Evolutionary conservation across 495 filamentous ascomycete genomes (phyloP).

Genomic region (Delitschia confertaspora): DNA sequence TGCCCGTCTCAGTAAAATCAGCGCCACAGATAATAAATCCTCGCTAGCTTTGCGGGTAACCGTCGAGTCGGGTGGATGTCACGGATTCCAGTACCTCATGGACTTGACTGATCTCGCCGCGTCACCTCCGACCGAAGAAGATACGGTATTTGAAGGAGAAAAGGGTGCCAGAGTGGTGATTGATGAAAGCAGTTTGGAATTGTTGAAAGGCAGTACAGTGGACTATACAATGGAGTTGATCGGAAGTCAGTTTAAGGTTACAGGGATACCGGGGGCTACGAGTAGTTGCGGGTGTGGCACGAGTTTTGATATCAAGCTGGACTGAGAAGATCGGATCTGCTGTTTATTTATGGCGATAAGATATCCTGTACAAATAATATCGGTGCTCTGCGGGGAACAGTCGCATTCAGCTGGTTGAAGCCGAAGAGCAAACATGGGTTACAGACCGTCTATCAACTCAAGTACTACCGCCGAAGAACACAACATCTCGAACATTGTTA

Average conservation of each 20-base stretch:
- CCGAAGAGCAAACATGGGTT: too few species aligned
- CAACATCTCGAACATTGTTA: too few species aligned
- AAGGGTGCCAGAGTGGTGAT: conserved; percentile 76
- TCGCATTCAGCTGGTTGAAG: too few species aligned
- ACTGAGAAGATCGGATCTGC: too few species aligned
- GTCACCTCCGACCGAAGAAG: conserved; percentile 57
- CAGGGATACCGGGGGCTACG: conserved; percentile 79
- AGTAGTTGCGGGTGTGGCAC: conserved; percentile 97
- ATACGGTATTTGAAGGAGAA: conserved; percentile 54
- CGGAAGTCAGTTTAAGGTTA: conserved; percentile 94
- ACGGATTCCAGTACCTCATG: conserved; percentile 97
- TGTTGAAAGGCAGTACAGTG: conserved; percentile 85
- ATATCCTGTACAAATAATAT: too few species aligned
- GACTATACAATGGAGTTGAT: conserved; percentile 97
- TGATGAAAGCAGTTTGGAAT: conserved; percentile 76
- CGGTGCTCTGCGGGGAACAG: too few species aligned
- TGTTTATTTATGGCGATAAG: too few species aligned
- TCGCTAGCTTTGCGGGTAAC: conserved; percentile 77
- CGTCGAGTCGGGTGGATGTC: conserved; percentile 87
- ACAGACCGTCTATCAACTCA: too few species aligned
- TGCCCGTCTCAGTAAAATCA: conserved; percentile 63
- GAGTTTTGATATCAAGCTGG: conserved; percentile 93
- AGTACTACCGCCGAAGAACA: too few species aligned
- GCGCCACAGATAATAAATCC: conserved; percentile 66
- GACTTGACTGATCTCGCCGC: conserved; percentile 55